Evolutionary conservation across 306 rosid genomes (phyloP), one percentile per base, ranked within the genome.

Genomic region (Dryas drummondii): DNA sequence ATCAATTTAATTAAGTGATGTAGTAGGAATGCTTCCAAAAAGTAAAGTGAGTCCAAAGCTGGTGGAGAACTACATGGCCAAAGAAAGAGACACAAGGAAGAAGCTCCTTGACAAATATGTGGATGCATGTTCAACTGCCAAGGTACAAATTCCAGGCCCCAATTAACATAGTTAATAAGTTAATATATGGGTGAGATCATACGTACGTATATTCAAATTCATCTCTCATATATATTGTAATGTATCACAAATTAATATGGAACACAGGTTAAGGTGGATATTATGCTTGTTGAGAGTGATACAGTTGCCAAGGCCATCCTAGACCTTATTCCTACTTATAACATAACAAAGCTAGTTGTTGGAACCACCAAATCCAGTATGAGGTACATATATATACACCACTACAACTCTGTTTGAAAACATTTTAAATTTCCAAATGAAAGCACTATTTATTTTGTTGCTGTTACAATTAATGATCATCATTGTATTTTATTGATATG

Each of bases 11-110:
- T 4, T 46, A 46, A 46, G 6, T 46, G 49, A 46, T 64, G 47
- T 62, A 82, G 96, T 88, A 82, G 91, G 96, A 82, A 76, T 78
- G 93, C 65, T 90, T 55, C 96, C 96, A 64, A 86, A 72, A 81
- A 76, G 45, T n/a, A 86, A 78, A 79, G 96, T 88, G 68, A 81
- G 79, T 81, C 66, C 82, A 66, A 88, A 71, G 77, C 81, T 77
- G 66, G 79, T 88, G 44, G 82, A 82, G 68, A 82, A 64, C 50
- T 86, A 76, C 58, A 47, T 80, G 85, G 84, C 79, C 46, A 81
- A 79, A 76, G 88, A 88, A 84, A 83, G 86, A 81, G 86, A 71
- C 72, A 84, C 78, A 55, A 83, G 84, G 49, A 72, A 78, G 62
- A 80, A 83, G 16, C 86, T 88, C 11, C 93, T 90, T 37, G 72